Evolutionary conservation across 2,329 filamentous ascomycete genomes (phyloP).

Genomic region (Pyrenochaeta sp.): DNA sequence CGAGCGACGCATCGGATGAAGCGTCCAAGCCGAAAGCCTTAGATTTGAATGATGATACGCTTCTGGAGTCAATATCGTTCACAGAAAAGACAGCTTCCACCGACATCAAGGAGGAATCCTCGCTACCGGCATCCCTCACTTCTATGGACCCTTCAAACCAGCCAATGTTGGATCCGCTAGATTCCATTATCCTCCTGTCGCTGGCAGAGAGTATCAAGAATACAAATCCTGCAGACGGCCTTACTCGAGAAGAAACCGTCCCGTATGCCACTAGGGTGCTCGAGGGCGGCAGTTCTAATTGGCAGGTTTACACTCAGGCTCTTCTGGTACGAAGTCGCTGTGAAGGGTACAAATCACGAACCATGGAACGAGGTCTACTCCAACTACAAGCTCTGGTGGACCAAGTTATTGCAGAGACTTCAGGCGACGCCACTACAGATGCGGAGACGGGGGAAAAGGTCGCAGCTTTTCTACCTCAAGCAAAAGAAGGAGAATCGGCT

Average conservation of each 20-base stretch:
- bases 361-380: slow-evolving; percentile 85
- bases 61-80: slow-evolving; percentile 88
- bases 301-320: slow-evolving; percentile 97
- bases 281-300: slow-evolving; percentile 88
- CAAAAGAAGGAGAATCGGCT: slow-evolving; percentile 79
- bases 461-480: slow-evolving; percentile 80
- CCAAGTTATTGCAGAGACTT: slow-evolving; percentile 89
- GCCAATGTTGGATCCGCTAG: slow-evolving; percentile 79
- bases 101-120: slow-evolving; percentile 53
- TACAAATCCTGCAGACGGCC: slow-evolving; percentile 79
- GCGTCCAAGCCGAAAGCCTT: slow-evolving; percentile 69
- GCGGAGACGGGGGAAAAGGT: slow-evolving; percentile 55
- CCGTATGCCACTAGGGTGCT: slow-evolving; percentile 91
- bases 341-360: slow-evolving; percentile 85
- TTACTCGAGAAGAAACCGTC: slow-evolving; percentile 92
- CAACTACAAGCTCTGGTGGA: slow-evolving; percentile 96
- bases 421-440: slow-evolving; percentile 40
- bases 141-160: slow-evolving; percentile 79
- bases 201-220: slow-evolving; percentile 89
- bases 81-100: slow-evolving; percentile 60
- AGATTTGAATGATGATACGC: slow-evolving; percentile 87
- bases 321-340: slow-evolving; percentile 88
- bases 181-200: slow-evolving; percentile 85
- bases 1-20: slow-evolving; percentile 19
- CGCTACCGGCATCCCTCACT: slow-evolving; percentile 68